phyloP scores from a whole-genome alignment of 2,329 filamentous ascomycete species.

The Sclerotinia sclerotiorum region DNA sequence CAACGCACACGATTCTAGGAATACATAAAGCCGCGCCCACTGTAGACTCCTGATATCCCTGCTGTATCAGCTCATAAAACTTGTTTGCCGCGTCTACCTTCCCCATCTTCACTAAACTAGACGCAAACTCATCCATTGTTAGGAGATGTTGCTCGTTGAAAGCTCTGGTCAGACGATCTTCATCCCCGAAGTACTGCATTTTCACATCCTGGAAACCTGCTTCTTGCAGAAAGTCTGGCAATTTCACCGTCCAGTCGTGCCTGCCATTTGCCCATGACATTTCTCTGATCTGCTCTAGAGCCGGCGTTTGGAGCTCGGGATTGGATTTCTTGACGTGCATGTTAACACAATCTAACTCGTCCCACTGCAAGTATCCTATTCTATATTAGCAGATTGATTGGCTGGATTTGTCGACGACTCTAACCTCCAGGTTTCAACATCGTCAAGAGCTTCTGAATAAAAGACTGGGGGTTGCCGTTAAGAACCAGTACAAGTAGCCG shows the following conservation, averaged over 20 bases:
- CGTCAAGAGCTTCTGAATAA: constrained; percentile 7
- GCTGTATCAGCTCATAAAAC: background rate
- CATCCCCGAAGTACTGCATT: constrained; percentile 4
- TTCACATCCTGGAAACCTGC: background rate
- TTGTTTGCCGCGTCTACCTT: background rate
- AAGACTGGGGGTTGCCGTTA: background rate
- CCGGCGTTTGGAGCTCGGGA: background rate
- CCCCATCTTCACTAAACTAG: background rate
- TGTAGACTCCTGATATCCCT: background rate
- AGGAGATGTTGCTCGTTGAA: constrained; percentile 17
- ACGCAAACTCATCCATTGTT: constrained; percentile 9
- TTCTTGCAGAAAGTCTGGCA: background rate
- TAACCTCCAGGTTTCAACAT: constrained; percentile 11
- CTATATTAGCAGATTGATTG: background rate
- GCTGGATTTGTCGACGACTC: too few species aligned
- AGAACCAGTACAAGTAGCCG: constrained; percentile 7
- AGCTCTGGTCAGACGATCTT: background rate
- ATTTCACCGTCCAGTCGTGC: background rate
- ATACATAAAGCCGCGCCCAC: background rate
- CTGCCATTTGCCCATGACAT: constrained; percentile 4
- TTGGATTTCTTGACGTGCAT: background rate
- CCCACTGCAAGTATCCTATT: constrained; percentile 16
- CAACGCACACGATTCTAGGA: constrained; percentile 9
- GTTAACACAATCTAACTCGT: constrained; percentile 12
- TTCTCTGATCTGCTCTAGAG: background rate